Base-by-base conservation (phyloP, 2,329 filamentous ascomycete species). In the Trichoderma simmonsii region DNA sequence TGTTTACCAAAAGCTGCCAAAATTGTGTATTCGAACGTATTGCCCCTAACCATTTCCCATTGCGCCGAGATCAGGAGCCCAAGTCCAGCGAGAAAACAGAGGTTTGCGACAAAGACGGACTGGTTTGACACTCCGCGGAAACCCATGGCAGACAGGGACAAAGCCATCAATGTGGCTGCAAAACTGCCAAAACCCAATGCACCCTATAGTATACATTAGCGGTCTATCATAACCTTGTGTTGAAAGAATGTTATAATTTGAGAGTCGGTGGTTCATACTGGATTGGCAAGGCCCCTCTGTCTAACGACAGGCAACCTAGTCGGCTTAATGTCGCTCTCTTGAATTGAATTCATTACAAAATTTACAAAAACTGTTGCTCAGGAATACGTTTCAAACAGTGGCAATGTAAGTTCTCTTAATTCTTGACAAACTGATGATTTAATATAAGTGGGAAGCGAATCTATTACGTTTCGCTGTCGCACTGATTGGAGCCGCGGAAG, bases 11-110 rank as follows among this genome's bases (percentile, higher is more conserved):
- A 51, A 21, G 43, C 43, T 51, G 43, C n/a, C 43, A 51, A 12
- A 11, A 51, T n/a, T 51, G 43, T 51, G n/a, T 51, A 51, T 11
- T 21, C n/a, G n/a, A 51, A 51, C n/a, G 43, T 51, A n/a, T 51
- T 51, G 1, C 59, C 59, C 6, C 12, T 61, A n/a, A 61, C 59
- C 59, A 61, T 61, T 26, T 61, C 59, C 59, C 59, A 61, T 4
- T 61, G 59, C 11, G 59, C 30, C 6, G 59, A 61, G 30, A 61
- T 24, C n/a, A 61, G 9, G 59, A 61, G 59, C 9, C 59, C 59
- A 36, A 61, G 21, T 61, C 59, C 59, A 26, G 59, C 59, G 30
- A 61, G 59, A 24, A 61, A 61, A 61, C 59, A 61, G 59, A 61
- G 59, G 59, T 61, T 61, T 26, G 59, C 59, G 18, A 61, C n/a